Percentiles rank a stretch among this genome's conserved stretches.
These are phyloP conservation scores for Syzygium jambos DNA, from an alignment of 345 rosid genomes.

Conservation along the genomic window DNA sequence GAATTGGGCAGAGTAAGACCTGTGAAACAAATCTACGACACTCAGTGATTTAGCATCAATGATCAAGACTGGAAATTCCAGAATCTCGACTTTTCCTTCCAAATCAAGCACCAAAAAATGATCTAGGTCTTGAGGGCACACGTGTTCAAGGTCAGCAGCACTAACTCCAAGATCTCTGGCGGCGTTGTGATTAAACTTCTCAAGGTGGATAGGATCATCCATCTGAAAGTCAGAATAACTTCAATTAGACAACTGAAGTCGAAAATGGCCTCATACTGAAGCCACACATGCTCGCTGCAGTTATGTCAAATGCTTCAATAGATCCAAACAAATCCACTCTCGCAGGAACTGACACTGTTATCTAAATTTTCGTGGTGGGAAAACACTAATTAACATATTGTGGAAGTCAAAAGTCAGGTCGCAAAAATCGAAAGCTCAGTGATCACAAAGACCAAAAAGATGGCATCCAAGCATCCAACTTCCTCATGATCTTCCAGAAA, in stretches of 20 bases:
- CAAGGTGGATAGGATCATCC: constrained; percentile 63
- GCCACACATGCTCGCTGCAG: background rate
- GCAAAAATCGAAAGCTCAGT: background rate
- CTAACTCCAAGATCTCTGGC: constrained; percentile 48
- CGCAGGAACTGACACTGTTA: background rate
- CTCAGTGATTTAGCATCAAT: constrained; percentile 61
- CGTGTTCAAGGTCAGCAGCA: constrained; percentile 24
- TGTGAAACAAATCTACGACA: constrained; percentile 77
- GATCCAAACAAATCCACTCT: background rate
- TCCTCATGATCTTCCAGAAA: background rate
- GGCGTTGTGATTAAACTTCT: constrained; percentile 65
- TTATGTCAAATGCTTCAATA: accelerated
- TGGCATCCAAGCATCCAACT: background rate
- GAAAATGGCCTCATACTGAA: background rate
- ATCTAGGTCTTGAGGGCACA: constrained; percentile 52
- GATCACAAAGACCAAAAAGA: background rate
- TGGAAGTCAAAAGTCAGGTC: background rate
- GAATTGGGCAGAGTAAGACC: constrained; percentile 26
- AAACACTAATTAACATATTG: background rate
- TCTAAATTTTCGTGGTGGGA: background rate
- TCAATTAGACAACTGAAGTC: background rate
- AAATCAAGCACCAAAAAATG: constrained; percentile 79
- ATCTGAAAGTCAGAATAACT: constrained; percentile 25
- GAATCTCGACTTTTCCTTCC: constrained; percentile 90
- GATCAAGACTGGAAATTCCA: constrained; percentile 80